phyloP scores from a whole-genome alignment of 345 rosid species.

The Odontarrhena argentea region DNA sequence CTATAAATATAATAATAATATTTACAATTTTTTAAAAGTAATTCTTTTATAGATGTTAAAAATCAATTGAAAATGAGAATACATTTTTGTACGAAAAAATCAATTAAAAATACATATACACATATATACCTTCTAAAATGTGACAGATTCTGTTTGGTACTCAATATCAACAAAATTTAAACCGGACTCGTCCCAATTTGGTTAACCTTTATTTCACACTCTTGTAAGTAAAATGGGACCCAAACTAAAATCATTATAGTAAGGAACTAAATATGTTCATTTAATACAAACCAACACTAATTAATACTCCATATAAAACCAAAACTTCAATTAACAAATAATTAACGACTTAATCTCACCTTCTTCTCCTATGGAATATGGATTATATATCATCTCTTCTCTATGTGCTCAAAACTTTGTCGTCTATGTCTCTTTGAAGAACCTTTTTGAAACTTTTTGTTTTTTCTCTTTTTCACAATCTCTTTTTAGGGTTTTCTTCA shows the following conservation, averaged over 20 bases:
- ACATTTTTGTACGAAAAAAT: no score
- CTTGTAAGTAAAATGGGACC: constrained; percentile 34
- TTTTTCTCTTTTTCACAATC: constrained; percentile 39
- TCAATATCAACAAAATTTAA: not conserved
- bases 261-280: constrained; percentile 15
- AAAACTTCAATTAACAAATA: constrained; percentile 1
- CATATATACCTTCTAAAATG: no score
- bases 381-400: constrained; percentile 24
- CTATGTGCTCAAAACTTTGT: constrained; percentile 33
- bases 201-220: constrained; percentile 17
- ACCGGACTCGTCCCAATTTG: constrained; percentile 23
- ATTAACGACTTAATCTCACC: constrained; percentile 31
- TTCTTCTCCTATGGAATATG: constrained; percentile 36
- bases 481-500: constrained; percentile 19
- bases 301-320: not conserved
- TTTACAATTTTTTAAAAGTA: no score
- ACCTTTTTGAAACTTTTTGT: constrained; percentile 43
- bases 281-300: not conserved
- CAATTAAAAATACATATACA: no score
- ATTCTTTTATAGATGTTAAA: no score
- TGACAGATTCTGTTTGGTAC: not conserved
- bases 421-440: constrained; percentile 37
- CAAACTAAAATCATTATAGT: not conserved
- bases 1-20: no score
- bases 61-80: no score